These are phyloP conservation scores for Pseudopediastrum boryanum DNA, from an alignment of 139 green algal genomes.

Conservation along the genomic window DNA sequence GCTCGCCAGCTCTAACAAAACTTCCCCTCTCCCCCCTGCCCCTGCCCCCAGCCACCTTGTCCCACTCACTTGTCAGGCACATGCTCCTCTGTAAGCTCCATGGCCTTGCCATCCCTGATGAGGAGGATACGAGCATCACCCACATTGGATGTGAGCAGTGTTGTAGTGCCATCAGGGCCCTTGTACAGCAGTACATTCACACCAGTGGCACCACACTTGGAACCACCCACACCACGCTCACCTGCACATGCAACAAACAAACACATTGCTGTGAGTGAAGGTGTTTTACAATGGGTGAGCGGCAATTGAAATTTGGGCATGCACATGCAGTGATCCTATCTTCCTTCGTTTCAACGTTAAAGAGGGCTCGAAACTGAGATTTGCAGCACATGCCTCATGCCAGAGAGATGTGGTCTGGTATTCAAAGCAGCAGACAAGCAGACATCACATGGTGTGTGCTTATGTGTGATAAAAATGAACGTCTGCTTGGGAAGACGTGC, in stretches of 20 bases:
- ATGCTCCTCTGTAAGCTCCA: conserved; percentile 90
- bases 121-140: conserved; percentile 92
- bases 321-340: too few relatives aligned
- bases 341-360: too few relatives aligned
- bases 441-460: too few relatives aligned
- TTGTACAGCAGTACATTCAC: conserved; percentile 61
- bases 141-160: conserved; percentile 85
- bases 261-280: too few relatives aligned
- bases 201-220: conserved; percentile 87
- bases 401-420: too few relatives aligned
- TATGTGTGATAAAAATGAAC: too few relatives aligned
- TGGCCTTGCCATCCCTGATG: conserved; percentile 44
- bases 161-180: conserved; percentile 30
- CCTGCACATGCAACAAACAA: neutral
- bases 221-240: conserved; percentile 88
- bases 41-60: neutral
- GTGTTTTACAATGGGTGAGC: too few relatives aligned
- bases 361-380: too few relatives aligned
- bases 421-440: too few relatives aligned
- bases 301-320: too few relatives aligned
- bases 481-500: too few relatives aligned
- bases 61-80: conserved; percentile 76
- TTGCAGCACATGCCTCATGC: too few relatives aligned
- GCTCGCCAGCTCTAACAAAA: neutral
- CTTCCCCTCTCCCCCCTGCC: neutral